Evolutionary conservation across 2,329 filamentous ascomycete species (phyloP).

Genomic region (Penicillium frequentans): DNA sequence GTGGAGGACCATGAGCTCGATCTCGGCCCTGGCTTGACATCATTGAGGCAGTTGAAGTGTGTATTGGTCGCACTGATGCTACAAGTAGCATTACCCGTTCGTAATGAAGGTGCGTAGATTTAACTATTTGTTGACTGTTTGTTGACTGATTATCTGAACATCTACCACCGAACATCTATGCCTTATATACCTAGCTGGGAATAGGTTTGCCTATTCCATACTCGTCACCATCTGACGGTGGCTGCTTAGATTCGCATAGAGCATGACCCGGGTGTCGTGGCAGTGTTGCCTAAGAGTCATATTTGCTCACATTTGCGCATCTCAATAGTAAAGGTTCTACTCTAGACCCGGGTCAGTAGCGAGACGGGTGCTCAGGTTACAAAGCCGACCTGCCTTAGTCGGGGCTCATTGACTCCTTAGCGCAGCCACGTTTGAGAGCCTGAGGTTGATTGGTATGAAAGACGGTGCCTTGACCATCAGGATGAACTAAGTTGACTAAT

Average conservation of each 20-base stretch:
- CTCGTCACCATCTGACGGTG: background rate
- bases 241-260: background rate
- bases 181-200: background rate
- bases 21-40: background rate
- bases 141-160: background rate
- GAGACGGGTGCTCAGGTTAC: background rate
- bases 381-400: background rate
- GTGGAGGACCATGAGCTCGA: constrained; percentile 3
- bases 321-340: background rate
- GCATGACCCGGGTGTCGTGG: background rate
- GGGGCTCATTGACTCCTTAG: background rate
- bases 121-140: background rate
- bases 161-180: background rate
- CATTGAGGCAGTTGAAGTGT: background rate
- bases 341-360: background rate
- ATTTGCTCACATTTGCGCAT: background rate
- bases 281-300: constrained; percentile 6
- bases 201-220: background rate
- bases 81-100: background rate
- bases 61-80: background rate
- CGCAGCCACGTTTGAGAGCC: background rate
- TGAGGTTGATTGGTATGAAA: background rate
- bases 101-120: background rate
- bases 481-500: background rate
- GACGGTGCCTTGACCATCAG: background rate